Evolutionary conservation across 2,329 filamentous ascomycete species (phyloP).

Genomic region (Clarireedia sp.): DNA sequence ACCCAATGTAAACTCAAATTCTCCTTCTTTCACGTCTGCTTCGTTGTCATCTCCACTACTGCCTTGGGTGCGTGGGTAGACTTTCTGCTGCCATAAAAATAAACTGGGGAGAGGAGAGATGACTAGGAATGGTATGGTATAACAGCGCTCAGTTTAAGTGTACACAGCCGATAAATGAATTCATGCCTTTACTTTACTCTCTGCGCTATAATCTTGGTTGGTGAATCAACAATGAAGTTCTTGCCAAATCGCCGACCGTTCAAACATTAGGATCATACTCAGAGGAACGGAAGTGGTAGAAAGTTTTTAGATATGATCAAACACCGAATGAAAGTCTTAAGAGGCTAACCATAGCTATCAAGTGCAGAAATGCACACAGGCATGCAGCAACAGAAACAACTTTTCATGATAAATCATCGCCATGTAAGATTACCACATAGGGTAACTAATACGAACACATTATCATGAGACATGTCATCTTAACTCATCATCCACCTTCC

Average conservation of each 20-base stretch:
- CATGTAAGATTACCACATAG: not conserved
- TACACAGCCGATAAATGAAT: too few species aligned
- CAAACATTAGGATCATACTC: not conserved
- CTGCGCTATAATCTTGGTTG: too few species aligned
- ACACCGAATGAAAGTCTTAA: not conserved
- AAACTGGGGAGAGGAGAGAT: too few species aligned
- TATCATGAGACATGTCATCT: not conserved
- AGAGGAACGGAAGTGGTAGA: not conserved
- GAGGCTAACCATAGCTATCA: not conserved
- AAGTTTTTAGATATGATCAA: not conserved
- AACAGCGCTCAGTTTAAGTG: too few species aligned
- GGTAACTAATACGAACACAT: not conserved
- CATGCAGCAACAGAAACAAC: not conserved
- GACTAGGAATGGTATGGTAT: too few species aligned
- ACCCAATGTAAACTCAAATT: constrained; percentile 22
- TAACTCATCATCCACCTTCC: not conserved
- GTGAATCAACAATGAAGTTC: too few species aligned
- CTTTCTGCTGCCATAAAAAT: too few species aligned
- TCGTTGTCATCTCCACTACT: too few species aligned
- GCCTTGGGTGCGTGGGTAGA: too few species aligned
- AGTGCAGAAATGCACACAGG: not conserved
- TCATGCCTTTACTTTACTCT: too few species aligned
- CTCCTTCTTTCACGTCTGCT: constrained; percentile 11
- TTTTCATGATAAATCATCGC: not conserved
- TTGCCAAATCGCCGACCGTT: too few species aligned